Conservation (phyloP, 2,329 filamentous ascomycete genomes). For the Pseudopithomyces maydicus region DNA sequence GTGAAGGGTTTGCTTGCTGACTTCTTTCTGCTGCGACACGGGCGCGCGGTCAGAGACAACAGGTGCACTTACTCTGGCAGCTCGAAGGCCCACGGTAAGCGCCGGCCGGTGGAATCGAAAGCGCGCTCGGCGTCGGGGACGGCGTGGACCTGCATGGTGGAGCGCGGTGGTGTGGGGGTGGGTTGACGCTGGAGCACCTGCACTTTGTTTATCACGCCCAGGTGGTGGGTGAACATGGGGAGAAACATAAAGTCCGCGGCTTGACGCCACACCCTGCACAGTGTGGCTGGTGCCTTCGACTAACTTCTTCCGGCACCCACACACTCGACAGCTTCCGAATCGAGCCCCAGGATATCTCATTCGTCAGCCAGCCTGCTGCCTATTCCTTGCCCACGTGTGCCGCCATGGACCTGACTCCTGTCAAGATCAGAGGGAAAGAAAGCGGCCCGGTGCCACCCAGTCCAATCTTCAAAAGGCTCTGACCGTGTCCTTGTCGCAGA, state of each 20-base stretch:
- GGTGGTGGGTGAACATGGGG: conserved; percentile 21
- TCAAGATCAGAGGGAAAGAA: conserved; percentile 41
- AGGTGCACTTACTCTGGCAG: conserved; percentile 60
- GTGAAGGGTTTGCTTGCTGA: background rate
- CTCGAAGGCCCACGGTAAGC: conserved; percentile 67
- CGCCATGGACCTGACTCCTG: conserved; percentile 41
- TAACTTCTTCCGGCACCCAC: conserved; percentile 1
- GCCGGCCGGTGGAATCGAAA: conserved; percentile 62
- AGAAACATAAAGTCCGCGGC: conserved; percentile 20
- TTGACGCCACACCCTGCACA: conserved; percentile 35
- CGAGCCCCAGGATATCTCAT: background rate
- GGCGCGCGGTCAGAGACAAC: background rate
- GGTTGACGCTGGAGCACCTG: conserved; percentile 8
- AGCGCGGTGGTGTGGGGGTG: background rate
- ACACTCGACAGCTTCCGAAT: background rate
- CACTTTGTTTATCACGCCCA: conserved; percentile 39
- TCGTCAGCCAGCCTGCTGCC: conserved; percentile 26
- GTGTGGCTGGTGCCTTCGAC: conserved; percentile 18
- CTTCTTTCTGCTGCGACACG: background rate
- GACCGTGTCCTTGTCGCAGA: conserved; percentile 10
- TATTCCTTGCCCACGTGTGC: conserved; percentile 15
- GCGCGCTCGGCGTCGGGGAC: conserved; percentile 68
- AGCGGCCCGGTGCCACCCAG: conserved; percentile 10
- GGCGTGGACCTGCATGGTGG: conserved; percentile 67
- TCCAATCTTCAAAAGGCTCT: conserved; percentile 6